Conservation (phyloP, 768 basidiomycete species). For the Clavulina sp. region DNA sequence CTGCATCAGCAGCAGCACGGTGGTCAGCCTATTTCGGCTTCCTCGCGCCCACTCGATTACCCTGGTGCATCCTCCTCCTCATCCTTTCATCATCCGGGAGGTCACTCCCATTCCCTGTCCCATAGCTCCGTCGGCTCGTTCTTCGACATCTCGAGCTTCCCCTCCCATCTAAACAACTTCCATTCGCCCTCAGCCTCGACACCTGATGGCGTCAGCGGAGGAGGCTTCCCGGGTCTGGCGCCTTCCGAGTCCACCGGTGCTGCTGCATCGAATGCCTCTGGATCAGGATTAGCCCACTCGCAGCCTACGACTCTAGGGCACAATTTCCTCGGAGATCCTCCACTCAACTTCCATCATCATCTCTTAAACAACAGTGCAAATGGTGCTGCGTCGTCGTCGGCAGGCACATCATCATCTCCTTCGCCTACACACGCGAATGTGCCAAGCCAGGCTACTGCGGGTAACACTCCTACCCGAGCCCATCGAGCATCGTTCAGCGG, state of each 20-base stretch:
- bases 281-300: too few species aligned
- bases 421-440: too few species aligned
- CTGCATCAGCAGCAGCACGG: constrained; percentile 8
- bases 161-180: constrained; percentile 1
- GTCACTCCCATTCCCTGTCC: not conserved
- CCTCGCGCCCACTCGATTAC: constrained; percentile 25
- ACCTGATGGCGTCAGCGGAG: too few species aligned
- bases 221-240: not conserved
- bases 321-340: constrained; percentile 1
- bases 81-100: constrained; percentile 6
- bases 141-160: constrained; percentile 1
- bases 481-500: too few species aligned
- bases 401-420: too few species aligned
- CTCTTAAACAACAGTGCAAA: not conserved
- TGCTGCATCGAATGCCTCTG: too few species aligned
- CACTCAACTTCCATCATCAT: constrained; percentile 3
- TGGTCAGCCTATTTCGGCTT: constrained; percentile 14
- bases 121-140: not conserved
- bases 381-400: not conserved
- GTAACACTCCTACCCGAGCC: too few species aligned
- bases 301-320: not conserved
- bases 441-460: too few species aligned
- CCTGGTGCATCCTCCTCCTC: constrained; percentile 16
- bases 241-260: too few species aligned
- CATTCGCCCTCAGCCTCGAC: not conserved